Base-by-base conservation (phyloP, 192 early-diverging fungal genomes). In the Entomortierella parvispora region DNA sequence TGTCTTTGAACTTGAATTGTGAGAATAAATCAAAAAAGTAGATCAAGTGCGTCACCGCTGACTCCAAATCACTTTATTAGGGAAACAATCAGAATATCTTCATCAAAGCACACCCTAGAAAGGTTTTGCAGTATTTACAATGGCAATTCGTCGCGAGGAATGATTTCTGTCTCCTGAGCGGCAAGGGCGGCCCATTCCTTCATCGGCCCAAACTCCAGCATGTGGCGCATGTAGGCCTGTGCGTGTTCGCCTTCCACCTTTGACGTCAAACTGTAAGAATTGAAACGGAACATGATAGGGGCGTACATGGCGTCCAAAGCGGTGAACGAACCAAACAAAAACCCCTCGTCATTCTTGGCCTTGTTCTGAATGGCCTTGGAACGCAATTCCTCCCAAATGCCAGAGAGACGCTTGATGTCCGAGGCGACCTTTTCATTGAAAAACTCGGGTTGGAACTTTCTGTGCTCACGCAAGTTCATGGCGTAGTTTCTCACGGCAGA, bases 271-370 rank as follows among this genome's bases (percentile, higher is more conserved):
- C 26, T 26, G 46, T 71, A 78, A 0, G 54, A 28, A 7, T 32
- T 52, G 12, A 82, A 31, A 14, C 80, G 55, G 45, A 51, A 70
- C 51, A 63, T 63, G 29, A 82, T 9, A 0, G 80, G 80, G 8
- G 80, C 69, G 40, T 66, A 82, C 80, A 82, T 78, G 43, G 80
- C 80, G 20, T 82, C 80, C 34, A 69, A 43, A 18, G 65, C 75
- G 0, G 74, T 82, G 60, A 82, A 82, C 7, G 26, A 42, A 9
- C 80, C 80, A 65, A 82, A 82, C 10, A 82, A 47, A 51, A 63
- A 82, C 1, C 80, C 80, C 45, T 78, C 51, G 44, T 82, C 80
- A 10, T 32, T 46, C 22, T 53, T 47, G 23, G 22, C 55, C 4
- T 67, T 26, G 53, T 62, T 58, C 12, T 29, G 47, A 31, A 58